Base-by-base conservation (phyloP, 768 basidiomycete genomes). In the Naganishia vaughanmartiniae region DNA sequence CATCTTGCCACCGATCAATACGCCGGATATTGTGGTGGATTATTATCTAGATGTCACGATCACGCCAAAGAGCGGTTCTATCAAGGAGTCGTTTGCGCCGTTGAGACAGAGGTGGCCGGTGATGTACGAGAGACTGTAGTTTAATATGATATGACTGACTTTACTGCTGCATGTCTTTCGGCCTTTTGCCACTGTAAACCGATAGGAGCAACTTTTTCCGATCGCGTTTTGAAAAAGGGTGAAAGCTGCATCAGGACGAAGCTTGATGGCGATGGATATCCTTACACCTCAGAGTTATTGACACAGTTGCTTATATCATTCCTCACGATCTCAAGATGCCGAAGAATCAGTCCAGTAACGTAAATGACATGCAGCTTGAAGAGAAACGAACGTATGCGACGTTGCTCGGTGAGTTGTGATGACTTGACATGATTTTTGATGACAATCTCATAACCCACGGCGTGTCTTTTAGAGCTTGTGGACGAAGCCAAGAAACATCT, bases 11-110 rank as follows among this genome's bases (percentile, higher is more conserved):
- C 65, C 46, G 17, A 3, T 66, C 11, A 21, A 9, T 19, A 53
- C 65, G 65, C 46, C 46, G 21, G 65, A 66, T 28, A 66, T 66
- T 33, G 48, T 39, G 53, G 26, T 66, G 17, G 53, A 66, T 28
- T 66, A 66, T 45, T 66, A 11, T 54, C 30, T 66, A 28, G 65
- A 66, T 15, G 65, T 66, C 2, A 26, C 46, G 48, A 66, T 66
- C 34, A 54, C 46, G 65, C 65, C 65, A 21, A 66, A 66, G 65
- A 28, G 48, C 33, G 65, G 65, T 14, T 54, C 65, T 39, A 45
- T 66, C 36, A 66, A 66, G 31, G 65, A 66, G 65, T 30, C 48
- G 30, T 66, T 66, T 45, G 26, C 24, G 42, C 60, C 60, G 24
- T 21, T 63, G 24, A 63, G 30, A 42, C 39, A 45, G 60, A 34